These are phyloP conservation scores for Oryza glumipatula DNA, from an alignment of 176 grass and related monocot species.

Conservation along the genomic window DNA sequence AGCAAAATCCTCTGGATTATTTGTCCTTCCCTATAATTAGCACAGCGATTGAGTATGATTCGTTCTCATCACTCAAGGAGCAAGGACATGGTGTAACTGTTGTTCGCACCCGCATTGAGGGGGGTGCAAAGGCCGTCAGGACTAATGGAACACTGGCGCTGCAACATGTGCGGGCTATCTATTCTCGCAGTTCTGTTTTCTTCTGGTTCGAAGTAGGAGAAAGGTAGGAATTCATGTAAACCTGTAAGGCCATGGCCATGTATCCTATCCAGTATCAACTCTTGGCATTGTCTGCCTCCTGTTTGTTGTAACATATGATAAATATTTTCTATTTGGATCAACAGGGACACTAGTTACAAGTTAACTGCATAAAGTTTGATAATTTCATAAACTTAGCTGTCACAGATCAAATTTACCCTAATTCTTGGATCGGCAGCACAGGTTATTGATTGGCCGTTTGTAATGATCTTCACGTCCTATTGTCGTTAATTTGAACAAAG, in stretches of 20 bases:
- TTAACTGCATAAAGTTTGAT: background rate
- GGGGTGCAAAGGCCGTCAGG: constrained; percentile 78
- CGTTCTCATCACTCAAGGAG: constrained; percentile 42
- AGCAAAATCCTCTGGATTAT: constrained; percentile 89
- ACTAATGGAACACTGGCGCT: constrained; percentile 74
- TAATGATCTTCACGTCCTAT: background rate
- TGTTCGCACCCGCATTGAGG: constrained; percentile 85
- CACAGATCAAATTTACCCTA: background rate
- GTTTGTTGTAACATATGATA: constrained; percentile 31
- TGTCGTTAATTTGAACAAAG: constrained; percentile 19
- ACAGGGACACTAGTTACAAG: background rate
- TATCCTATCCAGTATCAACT: background rate
- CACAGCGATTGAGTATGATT: constrained; percentile 52
- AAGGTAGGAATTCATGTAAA: constrained; percentile 28
- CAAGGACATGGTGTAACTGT: constrained; percentile 71
- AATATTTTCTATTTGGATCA: constrained; percentile 8
- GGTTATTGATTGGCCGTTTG: constrained; percentile 13
- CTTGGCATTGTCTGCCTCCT: background rate
- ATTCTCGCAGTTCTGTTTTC: constrained; percentile 77
- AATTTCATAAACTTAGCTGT: background rate
- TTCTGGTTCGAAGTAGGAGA: constrained; percentile 96
- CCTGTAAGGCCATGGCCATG: background rate
- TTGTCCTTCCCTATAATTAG: constrained; percentile 94
- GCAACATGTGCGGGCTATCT: constrained; percentile 85
- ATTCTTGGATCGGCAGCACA: constrained; percentile 1